Evolutionary conservation across 2,329 filamentous ascomycete genomes (phyloP), one percentile per base, ranked within the genome.

Genomic region (Ophiostoma pallidulum): DNA sequence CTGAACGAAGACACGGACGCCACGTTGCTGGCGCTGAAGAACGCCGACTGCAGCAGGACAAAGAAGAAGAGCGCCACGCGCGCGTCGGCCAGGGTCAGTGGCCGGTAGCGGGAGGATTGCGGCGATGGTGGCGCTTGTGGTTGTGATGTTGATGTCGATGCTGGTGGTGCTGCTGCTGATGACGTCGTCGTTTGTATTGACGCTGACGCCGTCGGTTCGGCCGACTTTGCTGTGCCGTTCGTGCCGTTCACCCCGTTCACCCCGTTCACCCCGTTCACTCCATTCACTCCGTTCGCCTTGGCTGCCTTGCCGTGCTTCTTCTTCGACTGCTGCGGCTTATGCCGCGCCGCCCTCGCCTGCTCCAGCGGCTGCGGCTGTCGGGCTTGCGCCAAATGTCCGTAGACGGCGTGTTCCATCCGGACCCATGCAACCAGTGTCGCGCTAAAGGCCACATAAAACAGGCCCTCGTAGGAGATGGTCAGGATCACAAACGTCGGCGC

Each of bases 11-110:
- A 94, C 47, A 98, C 69, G 0, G 91, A 96, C 1, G 92, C 92
- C 49, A 98, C 80, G 67, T 98, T 98, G 54, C 92, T 92, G 0
- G 91, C 97, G 67, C 83, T 87, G 75, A 97, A 98, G 66, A 98
- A 98, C 44, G 85, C 92, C 3, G 90, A 91, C 65, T 98, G 92
- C 6, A 98, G 75, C 33, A 98, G 77, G 56, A 88, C 89, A 64
- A 98, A 84, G 73, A 97, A 96, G 72, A 97, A 97, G 7, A 98
- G 76, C 1, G 88, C 84, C 31, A 94, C 84, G 32, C 94, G 85
- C 4, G 84, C 80, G 62, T 98, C 92, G n/a, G 84, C 77, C 6
- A 97, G 73, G 2, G 75, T 80, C 41, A 97, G 74, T 1, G 84
- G 72, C 36, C 91, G 83, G 67, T 69, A 72, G 4, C 57, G 57